These are phyloP conservation scores for Batkoa obscura DNA, from an alignment of 371 early-diverging fungal species.

Conservation along the genomic window DNA sequence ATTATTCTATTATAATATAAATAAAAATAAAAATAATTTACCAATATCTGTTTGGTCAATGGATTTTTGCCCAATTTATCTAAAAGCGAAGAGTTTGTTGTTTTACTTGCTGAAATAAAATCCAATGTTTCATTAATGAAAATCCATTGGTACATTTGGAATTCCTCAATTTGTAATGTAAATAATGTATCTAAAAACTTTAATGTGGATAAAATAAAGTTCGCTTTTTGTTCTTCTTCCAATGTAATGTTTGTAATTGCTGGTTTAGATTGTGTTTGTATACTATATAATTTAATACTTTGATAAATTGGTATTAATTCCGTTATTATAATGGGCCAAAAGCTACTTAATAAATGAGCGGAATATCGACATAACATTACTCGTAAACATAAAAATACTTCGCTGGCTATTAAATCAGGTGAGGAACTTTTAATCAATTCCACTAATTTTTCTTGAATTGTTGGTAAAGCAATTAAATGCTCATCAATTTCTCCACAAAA, in stretches of 20 bases:
- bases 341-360: slow-evolving; percentile 54
- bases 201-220: slow-evolving; percentile 60
- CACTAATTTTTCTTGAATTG: slow-evolving; percentile 74
- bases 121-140: slow-evolving; percentile 72
- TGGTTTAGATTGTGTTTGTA: not conserved
- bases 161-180: slow-evolving; percentile 55
- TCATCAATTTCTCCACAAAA: slow-evolving; percentile 58
- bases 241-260: slow-evolving; percentile 4
- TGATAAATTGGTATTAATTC: slow-evolving; percentile 39
- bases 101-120: not conserved
- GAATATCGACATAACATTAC: slow-evolving; percentile 62
- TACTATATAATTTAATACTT: slow-evolving; percentile 1
- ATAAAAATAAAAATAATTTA: no score
- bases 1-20: no score
- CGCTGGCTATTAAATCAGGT: slow-evolving; percentile 48
- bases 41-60: no score
- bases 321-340: slow-evolving; percentile 79
- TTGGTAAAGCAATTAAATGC: slow-evolving; percentile 55
- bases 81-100: not conserved
- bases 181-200: slow-evolving; percentile 73
- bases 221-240: slow-evolving; percentile 22
- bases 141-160: slow-evolving; percentile 83
- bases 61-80: not conserved
- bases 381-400: slow-evolving; percentile 66
- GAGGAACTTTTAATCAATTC: slow-evolving; percentile 56